A percentile compares a stretch with the other conserved stretches of the same genome.
Evolutionary conservation across 768 basidiomycete species (phyloP).

Genomic region (Boletus huronensis): DNA sequence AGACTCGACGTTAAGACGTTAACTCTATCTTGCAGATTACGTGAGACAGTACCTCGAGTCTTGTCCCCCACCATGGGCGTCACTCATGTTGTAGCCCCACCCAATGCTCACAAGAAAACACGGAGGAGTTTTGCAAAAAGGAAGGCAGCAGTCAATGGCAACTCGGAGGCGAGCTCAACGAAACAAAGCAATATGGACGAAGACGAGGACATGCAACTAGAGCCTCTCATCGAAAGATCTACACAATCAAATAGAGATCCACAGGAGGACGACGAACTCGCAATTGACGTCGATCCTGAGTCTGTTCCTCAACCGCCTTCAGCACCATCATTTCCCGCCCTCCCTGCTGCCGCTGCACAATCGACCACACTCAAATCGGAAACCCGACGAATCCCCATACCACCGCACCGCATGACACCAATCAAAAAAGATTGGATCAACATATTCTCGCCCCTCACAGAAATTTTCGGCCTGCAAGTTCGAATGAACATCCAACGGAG

Average conservation of each 20-base stretch:
- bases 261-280: constrained; percentile 56
- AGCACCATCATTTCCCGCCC: constrained; percentile 67
- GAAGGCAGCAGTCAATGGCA: constrained; percentile 13
- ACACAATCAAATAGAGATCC: not conserved
- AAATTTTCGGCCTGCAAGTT: constrained; percentile 91
- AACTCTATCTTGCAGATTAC: constrained; percentile 12
- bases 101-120: constrained; percentile 40
- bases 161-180: constrained; percentile 7
- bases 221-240: constrained; percentile 10
- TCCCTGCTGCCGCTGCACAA: constrained; percentile 55
- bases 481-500: constrained; percentile 92
- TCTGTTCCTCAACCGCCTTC: constrained; percentile 43
- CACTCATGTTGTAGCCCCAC: constrained; percentile 32
- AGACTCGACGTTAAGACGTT: no score
- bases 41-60: constrained; percentile 10
- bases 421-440: constrained; percentile 95
- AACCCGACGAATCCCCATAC: constrained; percentile 84
- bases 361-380: constrained; percentile 67
- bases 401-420: constrained; percentile 96
- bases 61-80: constrained; percentile 37
- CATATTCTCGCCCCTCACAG: constrained; percentile 92
- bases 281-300: constrained; percentile 53
- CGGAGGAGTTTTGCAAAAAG: constrained; percentile 45
- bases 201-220: constrained; percentile 33
- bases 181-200: constrained; percentile 13